phyloP scores from a whole-genome alignment of 495 filamentous ascomycete genomes.

The Durotheca rogersii region DNA sequence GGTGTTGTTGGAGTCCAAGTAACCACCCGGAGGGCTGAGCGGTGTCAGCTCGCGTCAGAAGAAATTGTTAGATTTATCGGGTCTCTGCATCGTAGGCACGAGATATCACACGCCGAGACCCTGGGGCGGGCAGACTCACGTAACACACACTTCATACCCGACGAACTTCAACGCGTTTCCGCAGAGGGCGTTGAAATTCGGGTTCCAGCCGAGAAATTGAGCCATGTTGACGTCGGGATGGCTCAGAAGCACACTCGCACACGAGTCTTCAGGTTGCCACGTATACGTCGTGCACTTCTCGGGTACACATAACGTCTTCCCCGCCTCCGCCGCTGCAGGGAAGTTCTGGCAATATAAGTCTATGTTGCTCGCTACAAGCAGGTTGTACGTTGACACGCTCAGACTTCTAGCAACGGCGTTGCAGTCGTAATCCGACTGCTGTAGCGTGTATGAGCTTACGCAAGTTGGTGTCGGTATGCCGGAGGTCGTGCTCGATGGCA shows the following conservation, averaged over 20 bases:
- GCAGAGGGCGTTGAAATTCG: slow-evolving; percentile 6
- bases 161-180: neutral
- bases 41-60: neutral
- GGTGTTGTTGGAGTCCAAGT: neutral
- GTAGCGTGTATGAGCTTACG: neutral
- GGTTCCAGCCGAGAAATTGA: slow-evolving; percentile 21
- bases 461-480: neutral
- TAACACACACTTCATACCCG: slow-evolving; percentile 21
- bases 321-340: neutral
- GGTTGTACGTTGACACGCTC: neutral
- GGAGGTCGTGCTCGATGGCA: neutral
- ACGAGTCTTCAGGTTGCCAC: slow-evolving; percentile 22
- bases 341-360: neutral
- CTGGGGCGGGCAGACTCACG: neutral
- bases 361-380: neutral
- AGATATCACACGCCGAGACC: neutral
- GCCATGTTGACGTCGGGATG: slow-evolving; percentile 28
- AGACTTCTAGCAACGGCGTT: neutral
- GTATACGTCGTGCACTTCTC: slow-evolving; percentile 6
- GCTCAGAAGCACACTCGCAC: slow-evolving; percentile 19
- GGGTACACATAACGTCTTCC: neutral
- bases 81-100: neutral
- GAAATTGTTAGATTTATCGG: neutral
- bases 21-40: neutral
- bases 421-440: neutral